phyloP scores from a whole-genome alignment of 2,329 filamentous ascomycete genomes.

The Aspergillus neoniger region DNA sequence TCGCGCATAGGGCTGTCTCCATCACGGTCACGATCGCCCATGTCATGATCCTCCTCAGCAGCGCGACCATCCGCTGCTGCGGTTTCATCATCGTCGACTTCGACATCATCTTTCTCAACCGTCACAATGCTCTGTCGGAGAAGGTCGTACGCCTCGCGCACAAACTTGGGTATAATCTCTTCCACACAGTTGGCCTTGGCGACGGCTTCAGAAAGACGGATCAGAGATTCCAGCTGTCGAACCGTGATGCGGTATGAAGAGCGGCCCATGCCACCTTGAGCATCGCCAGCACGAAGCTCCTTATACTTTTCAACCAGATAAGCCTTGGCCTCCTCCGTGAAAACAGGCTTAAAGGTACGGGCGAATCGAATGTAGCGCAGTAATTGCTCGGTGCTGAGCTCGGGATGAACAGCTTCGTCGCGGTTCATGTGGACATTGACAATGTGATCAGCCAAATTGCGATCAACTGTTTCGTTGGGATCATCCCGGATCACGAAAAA shows the following conservation, averaged over 20 bases:
- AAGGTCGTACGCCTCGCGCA: slow-evolving; percentile 87
- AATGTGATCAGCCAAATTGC: slow-evolving; percentile 90
- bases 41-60: slow-evolving; percentile 54
- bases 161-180: slow-evolving; percentile 80
- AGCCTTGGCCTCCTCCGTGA: slow-evolving; percentile 82
- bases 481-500: slow-evolving; percentile 98
- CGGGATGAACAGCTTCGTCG: slow-evolving; percentile 86
- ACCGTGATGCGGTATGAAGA: slow-evolving; percentile 98
- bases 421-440: slow-evolving; percentile 90
- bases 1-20: slow-evolving; percentile 58
- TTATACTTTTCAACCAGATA: slow-evolving; percentile 92
- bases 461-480: slow-evolving; percentile 88
- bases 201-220: slow-evolving; percentile 94
- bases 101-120: slow-evolving; percentile 95
- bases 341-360: slow-evolving; percentile 88
- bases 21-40: slow-evolving; percentile 50
- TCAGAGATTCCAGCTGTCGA: slow-evolving; percentile 91
- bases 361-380: slow-evolving; percentile 98
- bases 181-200: slow-evolving; percentile 96
- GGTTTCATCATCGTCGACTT: slow-evolving; percentile 78
- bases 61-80: slow-evolving; percentile 50
- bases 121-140: slow-evolving; percentile 94
- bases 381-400: slow-evolving; percentile 93
- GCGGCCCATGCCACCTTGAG: slow-evolving; percentile 87
- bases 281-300: slow-evolving; percentile 88